These are phyloP conservation scores for Stygiomarasmius scandens DNA, from an alignment of 1,284 basidiomycete genomes.

Conservation along the genomic window DNA sequence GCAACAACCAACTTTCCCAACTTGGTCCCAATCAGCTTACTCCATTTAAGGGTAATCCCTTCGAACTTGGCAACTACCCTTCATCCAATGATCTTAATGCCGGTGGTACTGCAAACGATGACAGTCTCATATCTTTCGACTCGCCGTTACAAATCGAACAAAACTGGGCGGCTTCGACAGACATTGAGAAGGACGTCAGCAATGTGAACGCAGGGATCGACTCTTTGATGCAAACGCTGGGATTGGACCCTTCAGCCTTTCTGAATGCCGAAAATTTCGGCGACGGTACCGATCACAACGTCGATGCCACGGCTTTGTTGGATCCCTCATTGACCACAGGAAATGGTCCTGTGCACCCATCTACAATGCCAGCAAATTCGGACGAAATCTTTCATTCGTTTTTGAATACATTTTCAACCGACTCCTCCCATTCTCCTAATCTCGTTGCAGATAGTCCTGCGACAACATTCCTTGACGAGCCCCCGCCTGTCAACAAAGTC, in stretches of 20 bases:
- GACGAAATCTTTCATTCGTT: slow-evolving; percentile 13
- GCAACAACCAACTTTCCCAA: not conserved
- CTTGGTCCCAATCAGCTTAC: slow-evolving; percentile 3
- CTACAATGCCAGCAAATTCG: not conserved
- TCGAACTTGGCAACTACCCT: slow-evolving; percentile 14
- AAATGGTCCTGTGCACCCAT: not conserved
- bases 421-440: not conserved
- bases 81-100: slow-evolving; percentile 14
- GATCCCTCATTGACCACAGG: not conserved
- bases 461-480: not conserved
- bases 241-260: slow-evolving; percentile 52
- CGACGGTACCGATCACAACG: slow-evolving; percentile 10
- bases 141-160: slow-evolving; percentile 51
- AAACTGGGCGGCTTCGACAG: slow-evolving; percentile 62
- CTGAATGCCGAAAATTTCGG: slow-evolving; percentile 30
- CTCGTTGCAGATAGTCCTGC: not conserved
- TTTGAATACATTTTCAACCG: slow-evolving; percentile 8
- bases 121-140: slow-evolving; percentile 43
- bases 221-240: slow-evolving; percentile 71
- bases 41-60: slow-evolving; percentile 6
- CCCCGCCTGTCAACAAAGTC: not conserved
- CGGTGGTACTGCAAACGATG: slow-evolving; percentile 13
- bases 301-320: slow-evolving; percentile 5
- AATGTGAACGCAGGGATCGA: slow-evolving; percentile 74
- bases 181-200: slow-evolving; percentile 75